These are phyloP conservation scores for Bryoerythrophyllum caledonicum DNA, from an alignment of 225 moss, liverwort and hornwort species.

Conservation along the genomic window DNA sequence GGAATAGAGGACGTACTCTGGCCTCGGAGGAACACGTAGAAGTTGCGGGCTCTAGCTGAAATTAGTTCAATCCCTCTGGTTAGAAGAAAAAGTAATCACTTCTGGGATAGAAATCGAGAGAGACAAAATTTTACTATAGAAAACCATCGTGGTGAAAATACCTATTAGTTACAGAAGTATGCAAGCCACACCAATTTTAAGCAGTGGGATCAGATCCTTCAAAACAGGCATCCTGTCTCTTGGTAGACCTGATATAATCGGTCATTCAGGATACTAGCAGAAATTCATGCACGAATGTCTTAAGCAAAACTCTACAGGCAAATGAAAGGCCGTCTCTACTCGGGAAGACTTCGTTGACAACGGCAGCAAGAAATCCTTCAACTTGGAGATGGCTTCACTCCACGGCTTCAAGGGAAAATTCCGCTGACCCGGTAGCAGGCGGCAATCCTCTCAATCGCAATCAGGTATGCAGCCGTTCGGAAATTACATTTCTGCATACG, in stretches of 20 bases:
- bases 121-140: not conserved
- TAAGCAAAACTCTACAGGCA: slow-evolving; percentile 32
- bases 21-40: not conserved
- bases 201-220: slow-evolving; percentile 19
- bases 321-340: slow-evolving; percentile 5
- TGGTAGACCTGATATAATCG: slow-evolving; percentile 18
- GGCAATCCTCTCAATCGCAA: slow-evolving; percentile 90
- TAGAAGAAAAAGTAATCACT: not conserved
- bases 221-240: slow-evolving; percentile 20
- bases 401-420: slow-evolving; percentile 70
- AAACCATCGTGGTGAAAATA: slow-evolving; percentile 8
- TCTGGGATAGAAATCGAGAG: not conserved
- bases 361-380: slow-evolving; percentile 27
- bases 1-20: not conserved
- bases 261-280: slow-evolving; percentile 37
- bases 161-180: slow-evolving; percentile 16
- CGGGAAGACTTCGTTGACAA: slow-evolving; percentile 19
- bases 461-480: slow-evolving; percentile 82
- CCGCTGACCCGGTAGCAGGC: slow-evolving; percentile 86
- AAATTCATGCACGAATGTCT: slow-evolving; percentile 46
- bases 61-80: not conserved
- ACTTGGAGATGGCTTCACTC: slow-evolving; percentile 8
- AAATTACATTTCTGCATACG: slow-evolving; percentile 78
- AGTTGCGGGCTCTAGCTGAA: not conserved
- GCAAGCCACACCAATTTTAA: slow-evolving; percentile 26